Conservation (phyloP, 805 yeast genomes). For the Starmerella vitae region DNA sequence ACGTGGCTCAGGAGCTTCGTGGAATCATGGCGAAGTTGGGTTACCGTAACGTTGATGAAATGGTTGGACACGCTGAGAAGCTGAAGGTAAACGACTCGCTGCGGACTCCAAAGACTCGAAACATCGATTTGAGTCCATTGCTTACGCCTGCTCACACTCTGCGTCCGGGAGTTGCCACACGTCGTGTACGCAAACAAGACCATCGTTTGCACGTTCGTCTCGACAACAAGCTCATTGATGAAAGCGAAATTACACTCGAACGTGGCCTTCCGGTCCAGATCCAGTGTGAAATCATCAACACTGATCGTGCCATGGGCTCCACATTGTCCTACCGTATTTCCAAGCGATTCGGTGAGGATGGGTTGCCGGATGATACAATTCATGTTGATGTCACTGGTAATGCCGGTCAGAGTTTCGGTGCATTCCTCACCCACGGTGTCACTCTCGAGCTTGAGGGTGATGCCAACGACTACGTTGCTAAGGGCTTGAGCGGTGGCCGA, state of each 20-base stretch:
- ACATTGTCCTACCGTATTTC: conserved; percentile 89
- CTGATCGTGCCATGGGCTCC: conserved; percentile 93
- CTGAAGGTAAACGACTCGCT: conserved; percentile 71
- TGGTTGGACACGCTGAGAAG: conserved; percentile 95
- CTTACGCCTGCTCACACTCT: conserved; percentile 93
- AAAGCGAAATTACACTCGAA: conserved; percentile 87
- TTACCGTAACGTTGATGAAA: conserved; percentile 88
- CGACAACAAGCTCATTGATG: conserved; percentile 92
- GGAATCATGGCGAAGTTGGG: conserved; percentile 89
- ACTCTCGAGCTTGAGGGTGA: conserved; percentile 94
- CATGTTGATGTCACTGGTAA: conserved; percentile 85
- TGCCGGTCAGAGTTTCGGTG: conserved; percentile 98
- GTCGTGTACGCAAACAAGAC: conserved; percentile 85
- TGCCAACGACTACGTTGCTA: conserved; percentile 95
- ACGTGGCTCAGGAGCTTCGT: conserved; percentile 83
- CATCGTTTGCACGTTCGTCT: conserved; percentile 83
- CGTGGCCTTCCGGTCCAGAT: conserved; percentile 93
- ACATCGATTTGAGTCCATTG: conserved; percentile 82
- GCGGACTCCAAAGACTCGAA: conserved; percentile 78
- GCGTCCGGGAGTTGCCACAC: conserved; percentile 93
- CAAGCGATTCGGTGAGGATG: conserved; percentile 81
- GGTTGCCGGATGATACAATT: conserved; percentile 90
- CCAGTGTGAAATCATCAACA: conserved; percentile 84
- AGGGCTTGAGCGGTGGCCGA: conserved; percentile 93
- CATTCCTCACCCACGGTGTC: conserved; percentile 89